Base-by-base conservation (phyloP, 106 monocot genomes). In the Apostasia shenzhenica region DNA sequence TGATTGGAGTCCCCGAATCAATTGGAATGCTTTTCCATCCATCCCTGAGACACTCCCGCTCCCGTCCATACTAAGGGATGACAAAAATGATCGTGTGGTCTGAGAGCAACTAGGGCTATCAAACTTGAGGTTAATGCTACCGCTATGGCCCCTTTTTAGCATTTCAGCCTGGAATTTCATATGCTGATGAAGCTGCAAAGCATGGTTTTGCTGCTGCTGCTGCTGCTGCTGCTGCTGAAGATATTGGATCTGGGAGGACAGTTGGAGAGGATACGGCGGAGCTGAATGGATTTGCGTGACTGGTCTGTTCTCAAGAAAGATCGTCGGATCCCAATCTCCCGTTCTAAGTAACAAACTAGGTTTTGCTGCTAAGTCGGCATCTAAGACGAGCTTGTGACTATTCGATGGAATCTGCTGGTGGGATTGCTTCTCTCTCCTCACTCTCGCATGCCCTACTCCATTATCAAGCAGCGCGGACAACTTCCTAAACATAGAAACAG, bases 11-110 rank as follows among this genome's bases (percentile, higher is more conserved):
- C 77, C 72, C 3, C 94, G 81, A 37, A 94, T 74, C 57, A 94
- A 68, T 37, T 84, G 80, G 69, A 90, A 90, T 8, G 83, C 48
- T 38, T 68, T 86, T 6, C 79, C 75, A 59, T 81, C 88, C 78
- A 88, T 63, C 44, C 76, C 85, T 0, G 85, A 75, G 12, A 84
- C 68, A 63, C 93, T 94, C 38, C 90, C 84, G 63, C 93, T 90
- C 8, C 86, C 84, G 67, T 94, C 94, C 77, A 94, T 81, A 67
- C 94, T 94, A 26, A 94, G 65, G 2, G 94, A 90, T 12, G 94
- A 94, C 41, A 90, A 14, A 57, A 94, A 90, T 1, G 94, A 94
- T 46, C 87, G 80, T 2, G 84, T 77, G 6, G 85, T 81, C 4
- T 83, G 81, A 3, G 94, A 81, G 70, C 89, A 93, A 38, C 84